Evolutionary conservation across 1,284 basidiomycete genomes (phyloP).

Genomic region (Pyrrhoderma lamaoense): DNA sequence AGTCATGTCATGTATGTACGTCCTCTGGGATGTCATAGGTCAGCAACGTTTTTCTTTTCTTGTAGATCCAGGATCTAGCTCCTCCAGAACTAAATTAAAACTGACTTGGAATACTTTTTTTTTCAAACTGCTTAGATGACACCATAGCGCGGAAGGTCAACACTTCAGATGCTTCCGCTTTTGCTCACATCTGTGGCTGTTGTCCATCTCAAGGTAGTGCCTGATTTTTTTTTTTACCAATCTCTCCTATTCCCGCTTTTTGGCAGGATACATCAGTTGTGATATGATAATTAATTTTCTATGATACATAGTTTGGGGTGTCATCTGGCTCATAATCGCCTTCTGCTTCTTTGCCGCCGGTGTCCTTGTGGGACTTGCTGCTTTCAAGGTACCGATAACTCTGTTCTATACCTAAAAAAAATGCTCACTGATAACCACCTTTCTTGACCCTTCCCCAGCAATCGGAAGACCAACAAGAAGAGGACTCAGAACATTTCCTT

Average conservation of each 20-base stretch:
- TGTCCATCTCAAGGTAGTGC: conserved; percentile 57
- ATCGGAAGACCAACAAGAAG: conserved; percentile 14
- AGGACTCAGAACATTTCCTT: conserved; percentile 12
- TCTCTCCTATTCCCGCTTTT: no score
- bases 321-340: conserved; percentile 84
- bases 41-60: conserved; percentile 19
- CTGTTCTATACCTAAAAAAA: no score
- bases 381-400: conserved; percentile 62
- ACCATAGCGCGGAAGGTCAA: conserved; percentile 89
- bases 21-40: conserved; percentile 83
- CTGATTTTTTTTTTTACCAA: no score
- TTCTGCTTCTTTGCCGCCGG: conserved; percentile 78
- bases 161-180: conserved; percentile 85
- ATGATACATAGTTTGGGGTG: conserved; percentile 85
- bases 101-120: not conserved
- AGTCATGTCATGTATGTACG: conserved; percentile 90
- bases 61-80: no score
- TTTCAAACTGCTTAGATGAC: conserved; percentile 51
- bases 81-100: not conserved
- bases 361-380: conserved; percentile 77
- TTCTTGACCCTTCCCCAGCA: conserved; percentile 2
- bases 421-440: not conserved
- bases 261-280: no score
- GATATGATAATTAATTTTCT: no score
- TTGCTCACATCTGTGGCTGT: conserved; percentile 81